Conservation (phyloP, 768 basidiomycete genomes). For the Cystobasidium tubakii region DNA sequence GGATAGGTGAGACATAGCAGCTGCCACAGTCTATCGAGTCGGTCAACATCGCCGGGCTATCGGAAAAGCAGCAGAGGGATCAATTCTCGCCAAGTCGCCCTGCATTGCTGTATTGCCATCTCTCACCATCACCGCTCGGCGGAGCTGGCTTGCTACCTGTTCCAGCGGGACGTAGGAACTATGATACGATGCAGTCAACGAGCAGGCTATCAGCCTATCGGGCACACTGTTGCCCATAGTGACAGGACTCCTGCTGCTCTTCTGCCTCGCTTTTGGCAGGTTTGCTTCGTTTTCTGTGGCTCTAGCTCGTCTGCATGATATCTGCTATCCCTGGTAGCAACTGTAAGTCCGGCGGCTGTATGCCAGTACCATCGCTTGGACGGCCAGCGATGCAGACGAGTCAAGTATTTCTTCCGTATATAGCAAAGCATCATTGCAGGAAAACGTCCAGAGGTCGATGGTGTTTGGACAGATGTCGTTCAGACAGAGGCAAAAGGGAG, state of each 20-base stretch:
- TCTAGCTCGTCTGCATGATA: neutral
- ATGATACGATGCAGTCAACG: neutral
- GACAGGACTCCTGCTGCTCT: neutral
- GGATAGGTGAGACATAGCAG: constrained; percentile 1
- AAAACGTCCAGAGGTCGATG: neutral
- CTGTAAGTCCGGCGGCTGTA: too few species aligned
- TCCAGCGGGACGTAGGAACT: constrained; percentile 20
- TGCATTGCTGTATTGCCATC: too few species aligned
- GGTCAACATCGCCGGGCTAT: constrained; percentile 1
- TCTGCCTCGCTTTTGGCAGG: neutral
- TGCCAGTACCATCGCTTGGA: too few species aligned
- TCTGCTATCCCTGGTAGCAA: too few species aligned
- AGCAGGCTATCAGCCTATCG: constrained; percentile 16
- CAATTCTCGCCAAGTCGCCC: neutral
- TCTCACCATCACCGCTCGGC: neutral
- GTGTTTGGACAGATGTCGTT: neutral
- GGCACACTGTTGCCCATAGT: neutral
- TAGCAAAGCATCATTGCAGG: too few species aligned
- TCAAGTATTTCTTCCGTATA: too few species aligned
- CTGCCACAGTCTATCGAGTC: constrained; percentile 20
- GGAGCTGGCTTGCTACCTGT: constrained; percentile 2
- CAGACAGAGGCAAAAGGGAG: neutral
- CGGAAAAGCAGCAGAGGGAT: neutral
- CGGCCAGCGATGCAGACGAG: too few species aligned
- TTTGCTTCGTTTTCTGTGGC: neutral